phyloP scores from a whole-genome alignment of 1,284 basidiomycete species.

The Tilletia setariae region DNA sequence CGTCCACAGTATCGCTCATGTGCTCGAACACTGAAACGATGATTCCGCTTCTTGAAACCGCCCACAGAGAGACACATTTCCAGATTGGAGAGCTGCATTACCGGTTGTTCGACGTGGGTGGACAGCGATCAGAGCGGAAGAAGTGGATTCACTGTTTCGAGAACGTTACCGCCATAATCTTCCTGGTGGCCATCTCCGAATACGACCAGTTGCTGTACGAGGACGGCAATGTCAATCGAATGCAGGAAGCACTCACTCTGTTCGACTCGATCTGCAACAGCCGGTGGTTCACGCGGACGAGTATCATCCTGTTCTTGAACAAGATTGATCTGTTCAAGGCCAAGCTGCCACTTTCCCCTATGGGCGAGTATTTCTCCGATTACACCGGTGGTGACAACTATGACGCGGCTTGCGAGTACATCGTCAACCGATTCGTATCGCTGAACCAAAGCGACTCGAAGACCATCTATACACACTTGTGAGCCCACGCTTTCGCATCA shows the following conservation, averaged over 20 bases:
- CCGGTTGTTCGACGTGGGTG: slow-evolving; percentile 86
- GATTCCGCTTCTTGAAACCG: neutral
- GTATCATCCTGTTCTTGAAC: slow-evolving; percentile 44
- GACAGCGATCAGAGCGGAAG: slow-evolving; percentile 87
- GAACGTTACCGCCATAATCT: slow-evolving; percentile 90
- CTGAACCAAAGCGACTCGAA: slow-evolving; percentile 48
- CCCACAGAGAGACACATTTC: slow-evolving; percentile 76
- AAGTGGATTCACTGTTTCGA: slow-evolving; percentile 76
- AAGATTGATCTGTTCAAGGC: slow-evolving; percentile 89
- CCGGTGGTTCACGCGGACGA: slow-evolving; percentile 45
- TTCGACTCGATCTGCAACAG: slow-evolving; percentile 70
- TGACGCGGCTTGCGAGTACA: slow-evolving; percentile 50
- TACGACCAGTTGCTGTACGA: slow-evolving; percentile 75
- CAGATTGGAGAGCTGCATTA: slow-evolving; percentile 84
- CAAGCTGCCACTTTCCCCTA: slow-evolving; percentile 80
- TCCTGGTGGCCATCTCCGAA: slow-evolving; percentile 86
- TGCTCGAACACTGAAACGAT: neutral
- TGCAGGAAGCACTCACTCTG: slow-evolving; percentile 90
- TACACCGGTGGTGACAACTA: slow-evolving; percentile 50
- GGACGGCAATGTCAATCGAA: slow-evolving; percentile 66
- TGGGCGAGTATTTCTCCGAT: slow-evolving; percentile 81
- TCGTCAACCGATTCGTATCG: slow-evolving; percentile 45
- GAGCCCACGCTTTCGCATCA: neutral
- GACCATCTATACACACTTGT: slow-evolving; percentile 61
- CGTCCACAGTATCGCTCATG: neutral